Evolutionary conservation across 257 asterid species (phyloP), one percentile per base, ranked within the genome.

Genomic region (Prunella vulgaris): DNA sequence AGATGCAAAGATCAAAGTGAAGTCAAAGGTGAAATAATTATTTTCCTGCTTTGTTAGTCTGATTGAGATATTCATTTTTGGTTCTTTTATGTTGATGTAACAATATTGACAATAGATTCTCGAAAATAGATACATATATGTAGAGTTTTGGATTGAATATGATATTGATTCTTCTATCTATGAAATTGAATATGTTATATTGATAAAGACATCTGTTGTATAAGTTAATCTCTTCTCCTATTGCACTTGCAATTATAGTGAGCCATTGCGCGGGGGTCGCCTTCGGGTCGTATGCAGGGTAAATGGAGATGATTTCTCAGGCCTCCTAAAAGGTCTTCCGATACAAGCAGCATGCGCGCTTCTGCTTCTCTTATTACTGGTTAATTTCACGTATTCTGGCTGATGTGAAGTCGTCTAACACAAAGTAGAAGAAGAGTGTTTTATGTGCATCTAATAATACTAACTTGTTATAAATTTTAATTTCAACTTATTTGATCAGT

Each of bases 11-110:
- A 42, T 70, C 15, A 72, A 69, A 66, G 21, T 73, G 14, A 79
- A 85, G 72, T 40, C 73, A 68, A 91, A 91, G 79, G 78, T 82
- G 77, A 86, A 78, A 25, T 54, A 54, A 56, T 25, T 2, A 1
- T 56, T 14, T 25, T 5, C 8, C 25, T 46, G 21, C 21, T n/a
- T n/a, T n/a, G 5, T 44, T 2, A 38, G 15, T 52, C n/a, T 52
- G 27, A 52, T 52, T 1, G 14, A 20, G 14, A 52, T 7, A 18
- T 52, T 25, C 12, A 4, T 51, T 44, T 69, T 7, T 60, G 21
- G 30, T 60, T 14, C 13, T 51, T 40, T 7, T 27, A 35, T 60
- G 53, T 10, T 68, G 40, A 10, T 68, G 60, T 61, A 49, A 38
- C 57, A 38, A 57, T 57, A n/a, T 7, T 54, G 56, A 13, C 20